Conservation (phyloP, 164 flowering plant genomes). For the grape (Vitis vinifera) region ASM3070453v1 NC_081805.1:11535501-11536000, state of each 20-base stretch:
- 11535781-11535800: slow-evolving; percentile 28
- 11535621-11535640: too few species aligned
- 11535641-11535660: too few species aligned
- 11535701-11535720: too few species aligned
- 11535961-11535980: slow-evolving; percentile 33
- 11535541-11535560: too few species aligned
- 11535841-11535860: slow-evolving; percentile 47
- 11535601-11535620: too few species aligned
- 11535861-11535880: slow-evolving; percentile 46
- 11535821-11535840: slow-evolving; percentile 40
- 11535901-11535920: slow-evolving; percentile 54
- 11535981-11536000: slow-evolving; percentile 17
- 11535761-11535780: slow-evolving; percentile 32
- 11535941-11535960: slow-evolving; percentile 40
- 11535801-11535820: slow-evolving; percentile 19
- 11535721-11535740: slow-evolving; percentile 33
- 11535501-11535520: too few species aligned
- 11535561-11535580: too few species aligned
- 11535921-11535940: slow-evolving; percentile 39
- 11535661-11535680: too few species aligned
- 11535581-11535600: too few species aligned
- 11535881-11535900: slow-evolving; percentile 44
- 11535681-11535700: too few species aligned
- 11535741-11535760: slow-evolving; percentile 42
- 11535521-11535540: too few species aligned